A percentile compares a stretch with the other conserved stretches of the same genome.
phyloP scores from a whole-genome alignment of 192 early-diverging fungal genomes.

The Chytriomyces sp. region DNA sequence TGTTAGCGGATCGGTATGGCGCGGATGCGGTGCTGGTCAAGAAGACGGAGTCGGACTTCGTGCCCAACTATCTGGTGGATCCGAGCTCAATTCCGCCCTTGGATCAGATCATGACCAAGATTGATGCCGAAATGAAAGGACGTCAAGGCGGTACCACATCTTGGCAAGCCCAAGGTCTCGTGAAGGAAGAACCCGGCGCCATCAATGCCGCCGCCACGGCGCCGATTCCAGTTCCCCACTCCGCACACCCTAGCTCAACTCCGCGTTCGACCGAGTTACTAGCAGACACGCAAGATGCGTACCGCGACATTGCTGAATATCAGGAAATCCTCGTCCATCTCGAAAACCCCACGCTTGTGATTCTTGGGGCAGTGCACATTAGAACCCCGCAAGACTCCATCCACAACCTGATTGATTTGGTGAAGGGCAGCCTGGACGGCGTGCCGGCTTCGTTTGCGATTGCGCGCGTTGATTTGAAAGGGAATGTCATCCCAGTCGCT shows the following conservation, averaged over 20 bases:
- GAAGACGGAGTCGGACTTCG: neutral
- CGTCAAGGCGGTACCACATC: neutral
- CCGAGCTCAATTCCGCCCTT: neutral
- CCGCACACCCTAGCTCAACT: neutral
- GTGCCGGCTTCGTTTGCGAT: neutral
- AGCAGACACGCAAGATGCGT: neutral
- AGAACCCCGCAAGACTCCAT: neutral
- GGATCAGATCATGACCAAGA: neutral
- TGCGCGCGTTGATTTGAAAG: neutral
- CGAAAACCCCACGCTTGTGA: neutral
- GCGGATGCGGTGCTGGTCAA: neutral
- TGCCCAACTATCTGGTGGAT: slow-evolving; percentile 26
- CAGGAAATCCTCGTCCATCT: slow-evolving; percentile 15
- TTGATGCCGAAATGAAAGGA: neutral
- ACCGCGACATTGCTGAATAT: too few relatives aligned
- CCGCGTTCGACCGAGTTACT: too few relatives aligned
- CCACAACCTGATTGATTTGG: neutral
- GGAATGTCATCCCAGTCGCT: neutral
- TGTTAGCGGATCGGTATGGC: too few relatives aligned
- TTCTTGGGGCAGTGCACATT: slow-evolving; percentile 15
- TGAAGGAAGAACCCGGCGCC: neutral
- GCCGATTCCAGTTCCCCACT: neutral
- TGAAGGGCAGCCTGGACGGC: neutral
- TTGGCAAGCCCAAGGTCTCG: neutral
- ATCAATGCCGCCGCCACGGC: neutral